Evolutionary conservation across 164 flowering plant species (phyloP), one percentile per base, ranked within the genome.

Genomic region (Tetrastigma voinierianum): DNA sequence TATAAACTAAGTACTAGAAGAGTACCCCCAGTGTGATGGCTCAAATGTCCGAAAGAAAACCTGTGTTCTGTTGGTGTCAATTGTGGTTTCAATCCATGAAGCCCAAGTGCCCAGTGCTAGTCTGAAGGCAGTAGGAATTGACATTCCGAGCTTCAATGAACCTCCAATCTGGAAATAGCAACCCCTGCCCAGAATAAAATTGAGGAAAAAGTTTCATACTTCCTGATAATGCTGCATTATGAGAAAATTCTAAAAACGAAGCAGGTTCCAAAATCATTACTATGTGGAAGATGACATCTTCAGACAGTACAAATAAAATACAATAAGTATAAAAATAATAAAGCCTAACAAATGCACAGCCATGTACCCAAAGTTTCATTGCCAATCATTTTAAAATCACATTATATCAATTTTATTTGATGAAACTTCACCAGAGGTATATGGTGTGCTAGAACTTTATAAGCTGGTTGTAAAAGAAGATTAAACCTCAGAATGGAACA

Each of bases 1-100:
- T 11, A 45, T 43, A 57, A 20, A 55, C 13, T 16, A 44, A 23
- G 32, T 43, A 63, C 43, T 8, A 13, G 10, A 10, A 43, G 44
- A 23, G 2, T 68, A 86, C 90, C 86, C 81, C 86, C 86, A 86
- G 51, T 86, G 90, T 61, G 84, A 72, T 69, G 87, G 72, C 62
- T 82, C 87, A 68, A 77, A 82, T 1, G 85, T 80, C 10, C 90
- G 77, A 71, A 86, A 82, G 69, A 84, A 79, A 40, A 86, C 83
- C 21, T 61, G 77, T 4, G 90, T 86, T 62, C 67, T 72, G 47
- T 72, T 86, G 46, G 80, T 68, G 58, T 86, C 61, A 13, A 86
- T 74, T 14, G 13, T 68, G 5, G 67, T 67, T 46, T 82, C 81
- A 51, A 82, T 72, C 90, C 90, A 86, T 11, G 81, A 74, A 24